Conservation (phyloP, 2,329 filamentous ascomycete species). For the Akanthomyces dipterigenus region DNA sequence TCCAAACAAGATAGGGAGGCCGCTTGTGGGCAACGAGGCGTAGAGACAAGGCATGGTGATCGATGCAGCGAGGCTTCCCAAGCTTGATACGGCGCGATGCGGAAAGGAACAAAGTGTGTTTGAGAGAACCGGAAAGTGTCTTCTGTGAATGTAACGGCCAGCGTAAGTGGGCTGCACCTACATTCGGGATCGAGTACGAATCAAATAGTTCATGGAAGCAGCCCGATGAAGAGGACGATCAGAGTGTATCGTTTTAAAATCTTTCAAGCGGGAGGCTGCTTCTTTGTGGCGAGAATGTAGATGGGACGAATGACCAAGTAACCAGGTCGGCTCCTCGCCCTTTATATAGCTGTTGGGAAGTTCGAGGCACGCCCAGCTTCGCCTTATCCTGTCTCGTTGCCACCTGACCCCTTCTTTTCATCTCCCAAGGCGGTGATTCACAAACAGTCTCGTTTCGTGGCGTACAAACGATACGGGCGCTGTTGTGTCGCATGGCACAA, state of each 20-base stretch:
- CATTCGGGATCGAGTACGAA: not conserved
- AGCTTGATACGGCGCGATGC: not conserved
- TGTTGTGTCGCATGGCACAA: not conserved
- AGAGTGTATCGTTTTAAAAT: not conserved
- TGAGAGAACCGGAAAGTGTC: not conserved
- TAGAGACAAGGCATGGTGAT: not conserved
- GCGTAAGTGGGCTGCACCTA: not conserved
- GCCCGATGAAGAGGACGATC: not conserved
- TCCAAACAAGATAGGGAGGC: not conserved
- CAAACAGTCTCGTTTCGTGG: not conserved
- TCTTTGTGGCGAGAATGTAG: not conserved
- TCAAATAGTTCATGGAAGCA: not conserved
- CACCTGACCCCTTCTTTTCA: not conserved
- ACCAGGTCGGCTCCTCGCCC: not conserved
- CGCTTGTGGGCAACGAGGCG: not conserved
- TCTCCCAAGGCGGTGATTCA: not conserved
- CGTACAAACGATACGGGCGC: not conserved
- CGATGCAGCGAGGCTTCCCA: not conserved
- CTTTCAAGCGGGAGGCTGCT: not conserved
- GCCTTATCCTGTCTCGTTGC: not conserved
- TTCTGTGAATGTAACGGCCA: not conserved
- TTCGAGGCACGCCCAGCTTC: not conserved
- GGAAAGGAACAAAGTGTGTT: not conserved
- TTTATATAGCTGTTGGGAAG: not conserved
- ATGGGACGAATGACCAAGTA: not conserved